phyloP scores from a whole-genome alignment of 1,284 basidiomycete species.

The Cutaneotrichosporon cavernicola region DNA sequence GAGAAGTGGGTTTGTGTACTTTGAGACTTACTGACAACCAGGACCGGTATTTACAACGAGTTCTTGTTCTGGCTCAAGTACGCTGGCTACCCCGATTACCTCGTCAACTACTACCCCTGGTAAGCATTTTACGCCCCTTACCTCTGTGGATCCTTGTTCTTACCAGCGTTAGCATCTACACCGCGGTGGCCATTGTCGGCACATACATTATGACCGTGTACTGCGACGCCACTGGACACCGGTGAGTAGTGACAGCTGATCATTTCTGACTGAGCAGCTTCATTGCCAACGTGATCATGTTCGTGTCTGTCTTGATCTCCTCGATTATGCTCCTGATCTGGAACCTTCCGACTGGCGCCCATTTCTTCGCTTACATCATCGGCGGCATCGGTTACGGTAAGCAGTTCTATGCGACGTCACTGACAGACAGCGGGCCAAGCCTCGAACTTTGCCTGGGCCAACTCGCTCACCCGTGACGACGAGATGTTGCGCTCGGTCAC shows the following conservation, averaged over 20 bases:
- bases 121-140: not conserved
- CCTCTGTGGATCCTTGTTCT: too few relatives aligned
- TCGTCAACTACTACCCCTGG: slow-evolving; percentile 42
- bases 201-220: slow-evolving; percentile 42
- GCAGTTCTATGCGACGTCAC: slow-evolving; percentile 32
- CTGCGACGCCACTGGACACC: slow-evolving; percentile 39
- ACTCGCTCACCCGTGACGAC: slow-evolving; percentile 43
- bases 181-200: slow-evolving; percentile 39
- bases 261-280: slow-evolving; percentile 21
- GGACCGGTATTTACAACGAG: slow-evolving; percentile 41
- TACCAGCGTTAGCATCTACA: slow-evolving; percentile 23
- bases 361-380: slow-evolving; percentile 46
- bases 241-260: slow-evolving; percentile 1
- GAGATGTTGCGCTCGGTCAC: slow-evolving; percentile 45
- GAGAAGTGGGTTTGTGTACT: not conserved
- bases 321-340: slow-evolving; percentile 43
- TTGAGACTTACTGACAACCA: slow-evolving; percentile 23
- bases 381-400: slow-evolving; percentile 15
- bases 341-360: slow-evolving; percentile 31
- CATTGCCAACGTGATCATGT: slow-evolving; percentile 48
- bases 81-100: slow-evolving; percentile 13
- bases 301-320: slow-evolving; percentile 30
- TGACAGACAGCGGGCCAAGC: slow-evolving; percentile 38
- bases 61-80: slow-evolving; percentile 40
- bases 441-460: slow-evolving; percentile 49